Percentiles rank a stretch among this genome's conserved stretches.
These are phyloP conservation scores for Nothophytophthora sp. DNA, from an alignment of 352 stramenopile genomes.

Conservation along the genomic window DNA sequence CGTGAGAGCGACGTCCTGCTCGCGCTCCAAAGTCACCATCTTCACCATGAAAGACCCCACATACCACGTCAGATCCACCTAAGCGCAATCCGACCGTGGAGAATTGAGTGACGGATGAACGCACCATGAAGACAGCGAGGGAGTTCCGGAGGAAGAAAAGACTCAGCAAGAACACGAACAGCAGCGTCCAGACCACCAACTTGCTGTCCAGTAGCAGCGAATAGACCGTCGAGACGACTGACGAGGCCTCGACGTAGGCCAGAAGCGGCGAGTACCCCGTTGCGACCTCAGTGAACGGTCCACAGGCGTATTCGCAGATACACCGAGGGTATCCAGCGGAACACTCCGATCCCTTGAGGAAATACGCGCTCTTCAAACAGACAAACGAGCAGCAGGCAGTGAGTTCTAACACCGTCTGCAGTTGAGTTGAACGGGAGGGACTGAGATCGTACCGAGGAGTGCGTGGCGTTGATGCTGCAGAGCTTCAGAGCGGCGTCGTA, in stretches of 20 bases:
- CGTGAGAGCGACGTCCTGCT: slow-evolving; percentile 50
- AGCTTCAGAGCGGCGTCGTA: slow-evolving; percentile 30
- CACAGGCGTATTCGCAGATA: slow-evolving; percentile 61
- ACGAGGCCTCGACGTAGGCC: slow-evolving; percentile 24
- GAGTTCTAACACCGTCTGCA: neutral
- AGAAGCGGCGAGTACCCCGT: slow-evolving; percentile 52
- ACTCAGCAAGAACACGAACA: slow-evolving; percentile 31
- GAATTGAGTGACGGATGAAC: slow-evolving; percentile 1
- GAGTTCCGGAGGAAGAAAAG: slow-evolving; percentile 63
- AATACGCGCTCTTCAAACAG: slow-evolving; percentile 49
- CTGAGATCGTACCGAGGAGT: slow-evolving; percentile 32
- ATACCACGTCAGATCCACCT: neutral
- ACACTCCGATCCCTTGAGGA: slow-evolving; percentile 37
- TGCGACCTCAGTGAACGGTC: slow-evolving; percentile 44
- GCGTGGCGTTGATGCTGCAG: slow-evolving; percentile 32
- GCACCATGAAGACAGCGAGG: slow-evolving; percentile 45
- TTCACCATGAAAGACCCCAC: slow-evolving; percentile 10
- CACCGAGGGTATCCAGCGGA: slow-evolving; percentile 54
- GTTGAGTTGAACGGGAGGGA: neutral
- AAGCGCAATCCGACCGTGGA: neutral
- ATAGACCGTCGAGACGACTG: slow-evolving; percentile 36
- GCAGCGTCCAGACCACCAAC: slow-evolving; percentile 36
- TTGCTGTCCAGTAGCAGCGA: slow-evolving; percentile 35
- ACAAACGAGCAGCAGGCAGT: slow-evolving; percentile 1
- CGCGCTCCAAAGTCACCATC: slow-evolving; percentile 42